Conservation (phyloP, 208 protist genomes). For the Wallacemonas sp. region DNA sequence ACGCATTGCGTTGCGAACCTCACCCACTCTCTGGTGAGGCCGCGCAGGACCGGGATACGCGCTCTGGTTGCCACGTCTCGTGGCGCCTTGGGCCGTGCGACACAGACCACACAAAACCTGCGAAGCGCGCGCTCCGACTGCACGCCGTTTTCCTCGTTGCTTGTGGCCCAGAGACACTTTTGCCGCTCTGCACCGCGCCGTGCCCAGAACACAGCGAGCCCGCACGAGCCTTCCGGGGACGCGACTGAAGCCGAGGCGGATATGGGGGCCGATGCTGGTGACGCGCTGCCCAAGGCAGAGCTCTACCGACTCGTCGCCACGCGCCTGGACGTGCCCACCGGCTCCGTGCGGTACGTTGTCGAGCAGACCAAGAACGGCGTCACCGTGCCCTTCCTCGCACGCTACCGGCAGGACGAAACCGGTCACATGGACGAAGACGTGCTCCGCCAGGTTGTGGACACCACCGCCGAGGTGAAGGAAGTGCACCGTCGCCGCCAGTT, state of each 20-base stretch:
- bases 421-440: conserved; percentile 65
- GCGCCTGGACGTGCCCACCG: conserved; percentile 37
- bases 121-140: no score
- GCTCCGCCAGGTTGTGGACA: conserved; percentile 67
- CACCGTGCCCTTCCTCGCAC: conserved; percentile 89
- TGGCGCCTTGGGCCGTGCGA: background rate
- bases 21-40: background rate
- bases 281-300: conserved; percentile 18
- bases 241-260: background rate
- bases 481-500: conserved; percentile 74
- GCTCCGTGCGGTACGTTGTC: conserved; percentile 53
- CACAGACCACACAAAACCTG: no score
- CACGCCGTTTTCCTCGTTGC: background rate
- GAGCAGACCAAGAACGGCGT: conserved; percentile 65
- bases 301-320: conserved; percentile 38
- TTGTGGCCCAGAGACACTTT: background rate
- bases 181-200: background rate
- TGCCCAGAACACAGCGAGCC: background rate
- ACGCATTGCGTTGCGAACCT: background rate
- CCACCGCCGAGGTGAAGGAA: conserved; percentile 62
- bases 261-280: background rate
- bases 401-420: conserved; percentile 84
- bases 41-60: background rate
- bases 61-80: background rate
- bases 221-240: background rate